Base-by-base conservation (phyloP, 805 yeast genomes). In the Barnettozyma vustinii region DNA sequence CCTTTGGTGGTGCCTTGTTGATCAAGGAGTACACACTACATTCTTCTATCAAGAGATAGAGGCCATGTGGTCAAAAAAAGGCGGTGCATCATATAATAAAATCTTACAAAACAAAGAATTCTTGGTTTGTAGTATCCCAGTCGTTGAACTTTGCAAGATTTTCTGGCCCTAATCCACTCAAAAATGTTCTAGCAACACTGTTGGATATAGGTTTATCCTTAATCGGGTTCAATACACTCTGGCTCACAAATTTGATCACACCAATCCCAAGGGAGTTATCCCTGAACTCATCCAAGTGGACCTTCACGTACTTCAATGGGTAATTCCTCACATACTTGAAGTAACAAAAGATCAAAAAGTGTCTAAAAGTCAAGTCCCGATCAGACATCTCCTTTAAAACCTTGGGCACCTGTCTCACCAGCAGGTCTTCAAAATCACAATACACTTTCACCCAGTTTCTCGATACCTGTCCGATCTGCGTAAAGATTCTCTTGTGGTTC, bases 21-120 rank as follows among this genome's bases (percentile, higher is more conserved):
- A 77, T 83, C 66, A 74, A 72, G 52, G 88, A 83, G 61, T 76
- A 81, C 60, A 73, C 70, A 47, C 66, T 84, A 41, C 85, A 81
- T 60, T 58, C 79, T 2, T 73, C 76, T 3, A 65, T 81, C 39
- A 66, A 73, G 45, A 68, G 86, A 54, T 62, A 54, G 36, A 12
- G 5, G 23, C 5, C 7, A 6, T 26, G 30, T 26, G 10, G 13
- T 10, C 13, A 26, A 9, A 26, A 26, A 26, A 26, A 10, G 13
- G 30, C 3, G 13, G 3, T 26, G 30, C 30, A 26, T 26, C 7
- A 3, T 9, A 30, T 30, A 30, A n/a, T 12, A 3, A 30, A 30
- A 30, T 12, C 15, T 32, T 32, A 49, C 5, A 46, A 21, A 12
- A 46, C 47, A 36, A 43, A 49, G 15, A 46, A 40, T 21, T 40